Conservation (phyloP, 2,329 filamentous ascomycete genomes). For the Cercospora sojina region DNA sequence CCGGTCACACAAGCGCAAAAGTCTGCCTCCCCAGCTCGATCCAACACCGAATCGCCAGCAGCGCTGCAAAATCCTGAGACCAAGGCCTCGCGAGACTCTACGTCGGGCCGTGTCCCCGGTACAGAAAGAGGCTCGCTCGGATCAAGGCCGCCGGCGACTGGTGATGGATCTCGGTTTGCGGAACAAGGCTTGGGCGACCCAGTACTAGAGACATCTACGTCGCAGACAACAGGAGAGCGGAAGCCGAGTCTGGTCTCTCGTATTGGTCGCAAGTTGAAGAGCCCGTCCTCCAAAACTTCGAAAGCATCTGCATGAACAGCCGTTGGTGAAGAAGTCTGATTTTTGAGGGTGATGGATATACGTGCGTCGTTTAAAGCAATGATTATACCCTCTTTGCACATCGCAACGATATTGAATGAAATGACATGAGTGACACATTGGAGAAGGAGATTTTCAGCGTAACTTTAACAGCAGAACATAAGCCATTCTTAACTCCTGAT, state of each 20-base stretch:
- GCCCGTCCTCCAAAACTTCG: neutral
- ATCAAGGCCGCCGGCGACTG: neutral
- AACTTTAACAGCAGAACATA: too few species aligned
- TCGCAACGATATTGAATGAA: neutral
- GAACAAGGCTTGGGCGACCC: neutral
- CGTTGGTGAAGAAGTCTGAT: neutral
- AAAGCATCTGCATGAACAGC: neutral
- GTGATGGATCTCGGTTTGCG: constrained; percentile 5
- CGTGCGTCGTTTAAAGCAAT: neutral
- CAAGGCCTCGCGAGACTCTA: neutral
- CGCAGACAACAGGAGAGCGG: neutral
- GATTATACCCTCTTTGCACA: constrained; percentile 1
- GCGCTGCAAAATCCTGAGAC: neutral
- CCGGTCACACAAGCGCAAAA: neutral
- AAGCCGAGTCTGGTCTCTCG: constrained; percentile 6
- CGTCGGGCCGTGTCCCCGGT: neutral
- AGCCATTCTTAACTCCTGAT: too few species aligned
- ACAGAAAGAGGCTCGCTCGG: constrained; percentile 3
- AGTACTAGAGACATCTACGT: neutral
- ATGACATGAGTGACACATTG: neutral
- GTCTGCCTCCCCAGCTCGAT: neutral
- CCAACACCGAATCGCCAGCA: neutral
- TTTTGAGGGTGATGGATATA: neutral
- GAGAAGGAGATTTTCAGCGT: neutral
- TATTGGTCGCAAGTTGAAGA: constrained; percentile 10